Conservation (phyloP, 768 basidiomycete species). For the Asterophora lycoperdoides region DNA sequence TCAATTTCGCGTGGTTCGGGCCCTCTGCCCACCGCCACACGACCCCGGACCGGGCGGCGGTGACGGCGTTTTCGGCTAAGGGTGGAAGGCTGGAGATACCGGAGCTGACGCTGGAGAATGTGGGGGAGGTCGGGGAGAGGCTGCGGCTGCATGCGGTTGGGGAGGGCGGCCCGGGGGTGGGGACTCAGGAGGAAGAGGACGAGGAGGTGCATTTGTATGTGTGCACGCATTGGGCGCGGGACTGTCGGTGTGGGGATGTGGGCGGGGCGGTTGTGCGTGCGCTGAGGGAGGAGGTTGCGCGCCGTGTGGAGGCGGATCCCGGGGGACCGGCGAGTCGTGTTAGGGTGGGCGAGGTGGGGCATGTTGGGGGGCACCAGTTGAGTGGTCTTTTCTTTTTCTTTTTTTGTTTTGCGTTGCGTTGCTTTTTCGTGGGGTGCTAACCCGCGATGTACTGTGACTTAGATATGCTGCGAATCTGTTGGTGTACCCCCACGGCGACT, state of each 20-base stretch:
- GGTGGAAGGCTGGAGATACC: conserved; percentile 50
- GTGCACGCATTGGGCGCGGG: conserved; percentile 75
- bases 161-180: too few relatives aligned
- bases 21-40: too few relatives aligned
- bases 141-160: conserved; percentile 31
- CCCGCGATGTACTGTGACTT: too few relatives aligned
- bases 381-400: conserved; percentile 1
- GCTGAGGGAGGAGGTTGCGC: conserved; percentile 48
- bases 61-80: conserved; percentile 49
- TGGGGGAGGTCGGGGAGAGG: conserved; percentile 41
- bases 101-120: conserved; percentile 41
- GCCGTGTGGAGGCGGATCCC: conserved; percentile 28
- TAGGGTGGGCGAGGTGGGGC: conserved; percentile 63
- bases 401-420: too few relatives aligned
- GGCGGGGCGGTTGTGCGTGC: conserved; percentile 55
- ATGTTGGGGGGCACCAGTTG: conserved; percentile 80
- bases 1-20: conserved; percentile 58
- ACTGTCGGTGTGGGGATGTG: conserved; percentile 72
- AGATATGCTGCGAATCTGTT: conserved; percentile 70
- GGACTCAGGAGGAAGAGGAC: conserved; percentile 6
- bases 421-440: neutral
- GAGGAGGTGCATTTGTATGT: conserved; percentile 51
- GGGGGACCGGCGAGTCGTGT: conserved; percentile 25
- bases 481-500: conserved; percentile 69
- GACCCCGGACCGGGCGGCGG: conserved; percentile 23